Conservation (phyloP, 371 early-diverging fungal species). For the Mortierella sp. region DNA sequence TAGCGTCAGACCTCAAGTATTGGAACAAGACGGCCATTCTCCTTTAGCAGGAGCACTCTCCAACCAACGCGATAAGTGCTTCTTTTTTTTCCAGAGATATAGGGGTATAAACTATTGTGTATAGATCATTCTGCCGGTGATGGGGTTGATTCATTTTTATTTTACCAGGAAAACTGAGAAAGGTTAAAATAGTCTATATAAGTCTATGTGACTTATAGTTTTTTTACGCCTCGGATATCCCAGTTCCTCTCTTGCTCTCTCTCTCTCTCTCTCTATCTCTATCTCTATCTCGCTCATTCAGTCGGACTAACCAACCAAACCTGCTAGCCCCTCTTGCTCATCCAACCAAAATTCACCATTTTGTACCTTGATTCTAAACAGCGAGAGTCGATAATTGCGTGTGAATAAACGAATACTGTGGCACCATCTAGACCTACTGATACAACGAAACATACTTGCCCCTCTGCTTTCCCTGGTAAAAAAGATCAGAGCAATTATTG, state of each 20-base stretch:
- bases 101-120: too few relatives aligned
- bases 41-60: not conserved
- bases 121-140: not conserved
- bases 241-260: constrained; percentile 12
- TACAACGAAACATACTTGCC: too few relatives aligned
- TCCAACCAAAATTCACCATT: constrained; percentile 1
- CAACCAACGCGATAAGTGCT: too few relatives aligned
- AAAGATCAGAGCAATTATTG: not conserved
- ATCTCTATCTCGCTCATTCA: constrained; percentile 2
- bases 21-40: not conserved
- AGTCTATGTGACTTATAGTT: constrained; percentile 24
- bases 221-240: constrained; percentile 10
- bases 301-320: constrained; percentile 7
- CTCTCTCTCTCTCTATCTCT: too few relatives aligned
- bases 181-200: constrained; percentile 25
- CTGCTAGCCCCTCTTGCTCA: not conserved
- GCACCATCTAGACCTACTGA: not conserved
- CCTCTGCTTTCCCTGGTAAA: constrained; percentile 2
- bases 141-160: not conserved
- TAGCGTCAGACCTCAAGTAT: not conserved
- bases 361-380: not conserved
- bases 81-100: too few relatives aligned
- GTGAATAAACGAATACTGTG: not conserved
- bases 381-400: not conserved
- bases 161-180: constrained; percentile 13